Percentiles rank a stretch among this genome's conserved stretches.
Conservation (phyloP, 2,329 filamentous ascomycete species). For the Rosellinia necatrix region DNA sequence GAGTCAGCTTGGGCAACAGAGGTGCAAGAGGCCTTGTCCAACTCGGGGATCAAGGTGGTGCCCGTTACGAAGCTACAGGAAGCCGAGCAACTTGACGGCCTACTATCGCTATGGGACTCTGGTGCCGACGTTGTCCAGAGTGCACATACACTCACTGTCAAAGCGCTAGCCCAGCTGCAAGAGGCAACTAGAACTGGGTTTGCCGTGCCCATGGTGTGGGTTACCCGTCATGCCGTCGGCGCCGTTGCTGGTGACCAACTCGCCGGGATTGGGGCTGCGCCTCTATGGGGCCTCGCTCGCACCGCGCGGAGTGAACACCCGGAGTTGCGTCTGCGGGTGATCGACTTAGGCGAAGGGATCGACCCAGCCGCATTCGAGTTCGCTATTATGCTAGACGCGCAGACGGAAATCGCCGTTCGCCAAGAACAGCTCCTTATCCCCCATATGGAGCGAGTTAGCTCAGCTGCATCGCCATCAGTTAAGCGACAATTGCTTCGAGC, state of each 20-base stretch:
- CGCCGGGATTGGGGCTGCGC: constrained; percentile 29
- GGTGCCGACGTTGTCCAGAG: constrained; percentile 30
- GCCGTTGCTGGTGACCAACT: constrained; percentile 25
- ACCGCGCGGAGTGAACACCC: constrained; percentile 39
- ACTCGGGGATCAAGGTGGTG: constrained; percentile 20
- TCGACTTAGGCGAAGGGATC: constrained; percentile 31
- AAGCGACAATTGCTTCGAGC: constrained; percentile 24
- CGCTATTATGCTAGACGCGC: constrained; percentile 24
- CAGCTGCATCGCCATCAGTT: constrained; percentile 7
- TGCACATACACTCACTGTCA: constrained; percentile 26
- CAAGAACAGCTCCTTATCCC: constrained; percentile 28
- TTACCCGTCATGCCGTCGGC: constrained; percentile 34
- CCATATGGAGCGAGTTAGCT: constrained; percentile 27
- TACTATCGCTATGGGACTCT: constrained; percentile 35
- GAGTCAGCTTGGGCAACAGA: constrained; percentile 8
- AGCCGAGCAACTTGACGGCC: constrained; percentile 32
- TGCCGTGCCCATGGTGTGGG: constrained; percentile 32
- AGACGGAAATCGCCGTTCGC: constrained; percentile 34
- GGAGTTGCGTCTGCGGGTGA: constrained; percentile 35
- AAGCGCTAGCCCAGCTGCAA: constrained; percentile 35
- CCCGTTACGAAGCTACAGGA: constrained; percentile 26
- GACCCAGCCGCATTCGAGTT: constrained; percentile 3
- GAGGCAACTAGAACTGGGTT: constrained; percentile 29
- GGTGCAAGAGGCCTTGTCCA: constrained; percentile 15
- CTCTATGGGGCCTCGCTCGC: constrained; percentile 39